Base-by-base conservation (phyloP, 331 rosid genomes). In the Cydonia oblonga region DNA sequence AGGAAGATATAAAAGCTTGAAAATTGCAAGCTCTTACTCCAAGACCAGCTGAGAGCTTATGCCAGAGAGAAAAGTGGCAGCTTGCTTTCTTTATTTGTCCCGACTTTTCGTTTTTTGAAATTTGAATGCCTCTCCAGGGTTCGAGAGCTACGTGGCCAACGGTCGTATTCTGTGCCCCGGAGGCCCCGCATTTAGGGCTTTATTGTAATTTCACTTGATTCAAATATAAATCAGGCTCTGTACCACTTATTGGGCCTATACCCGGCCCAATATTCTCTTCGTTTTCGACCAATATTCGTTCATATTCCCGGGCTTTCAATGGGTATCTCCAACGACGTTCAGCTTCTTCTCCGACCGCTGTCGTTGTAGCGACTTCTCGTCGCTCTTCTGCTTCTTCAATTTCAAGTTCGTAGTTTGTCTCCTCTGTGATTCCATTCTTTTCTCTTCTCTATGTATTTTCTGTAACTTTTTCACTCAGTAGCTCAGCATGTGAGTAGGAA, bases 51-150 rank as follows among this genome's bases (percentile, higher is more conserved):
- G 18, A 6, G 52, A 28, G 46, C 29, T 20, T 6, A 9, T 42
- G 54, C n/a, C 62, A 70, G 58, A 68, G 62, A 70, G 70, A 68
- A 74, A 85, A 72, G 73, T 74, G 75, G 82, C 73, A 74, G 79
- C 80, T 23, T 73, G 19, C 20, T 77, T 70, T 53, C 79, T 74
- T 82, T 74, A 75, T 71, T 29, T 18, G 54, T 49, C 62, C 5
- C 15, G 13, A 12, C 63, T 79, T 79, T 79, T 74, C 73, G 79
- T 76, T 14, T 19, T 85, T 85, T 85, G 89, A 85, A 85, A 54
- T 85, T 85, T 85, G 86, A 85, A 85, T 77, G 54, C 76, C 25
- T 40, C 62, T 53, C 26, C 16, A 1, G 14, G 7, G 42, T 40
- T 77, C n/a, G 19, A 30, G 44, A 62, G 65, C 40, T 11, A 61